phyloP scores from a whole-genome alignment of 2,329 filamentous ascomycete genomes.

The Bipolaris zeicola region DNA sequence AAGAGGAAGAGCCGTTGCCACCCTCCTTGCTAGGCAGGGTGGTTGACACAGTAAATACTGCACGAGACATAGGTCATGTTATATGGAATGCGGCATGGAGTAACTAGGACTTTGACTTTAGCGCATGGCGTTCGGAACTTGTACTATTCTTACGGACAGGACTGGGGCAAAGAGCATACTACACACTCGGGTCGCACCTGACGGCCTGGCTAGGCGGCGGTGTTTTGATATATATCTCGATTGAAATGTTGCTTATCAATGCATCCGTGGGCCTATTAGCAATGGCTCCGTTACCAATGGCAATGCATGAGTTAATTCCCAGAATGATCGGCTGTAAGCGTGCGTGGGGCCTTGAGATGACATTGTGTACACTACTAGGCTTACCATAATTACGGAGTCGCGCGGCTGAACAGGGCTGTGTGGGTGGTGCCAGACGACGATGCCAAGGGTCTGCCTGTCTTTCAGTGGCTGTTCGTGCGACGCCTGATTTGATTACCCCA shows the following conservation, averaged over 20 bases:
- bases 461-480: neutral
- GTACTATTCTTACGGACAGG: conserved; percentile 26
- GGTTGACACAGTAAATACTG: conserved; percentile 75
- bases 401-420: neutral
- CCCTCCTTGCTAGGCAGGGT: conserved; percentile 76
- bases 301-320: conserved; percentile 26
- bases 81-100: conserved; percentile 71
- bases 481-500: neutral
- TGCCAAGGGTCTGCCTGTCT: neutral
- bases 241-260: conserved; percentile 21
- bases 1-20: conserved; percentile 63
- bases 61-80: conserved; percentile 67
- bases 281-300: conserved; percentile 17
- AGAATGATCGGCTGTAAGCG: neutral
- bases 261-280: conserved; percentile 23
- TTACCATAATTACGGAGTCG: neutral
- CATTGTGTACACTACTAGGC: neutral
- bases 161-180: conserved; percentile 24
- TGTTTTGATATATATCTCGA: conserved; percentile 19
- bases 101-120: conserved; percentile 42
- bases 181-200: conserved; percentile 17
- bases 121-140: conserved; percentile 32
- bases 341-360: neutral
- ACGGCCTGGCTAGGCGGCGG: conserved; percentile 25
- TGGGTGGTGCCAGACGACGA: neutral